phyloP scores from a whole-genome alignment of 805 yeast species.

The Metschnikowia colocasiae region DNA sequence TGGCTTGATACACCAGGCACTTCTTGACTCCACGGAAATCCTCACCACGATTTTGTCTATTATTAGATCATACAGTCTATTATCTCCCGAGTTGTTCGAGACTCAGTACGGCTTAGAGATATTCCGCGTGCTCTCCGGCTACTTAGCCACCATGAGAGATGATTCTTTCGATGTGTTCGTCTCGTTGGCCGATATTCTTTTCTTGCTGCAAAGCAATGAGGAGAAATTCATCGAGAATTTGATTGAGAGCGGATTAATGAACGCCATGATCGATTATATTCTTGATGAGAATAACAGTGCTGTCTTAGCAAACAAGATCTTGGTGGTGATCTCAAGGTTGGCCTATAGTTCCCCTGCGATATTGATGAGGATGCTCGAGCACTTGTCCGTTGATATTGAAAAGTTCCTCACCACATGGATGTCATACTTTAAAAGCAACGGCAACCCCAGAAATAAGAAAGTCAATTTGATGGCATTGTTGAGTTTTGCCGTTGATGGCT shows the following conservation, averaged over 20 bases:
- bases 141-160: conserved; percentile 62
- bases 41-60: conserved; percentile 61
- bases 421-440: conserved; percentile 47
- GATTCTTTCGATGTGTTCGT: conserved; percentile 59
- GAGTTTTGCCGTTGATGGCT: conserved; percentile 40
- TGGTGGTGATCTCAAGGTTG: conserved; percentile 36
- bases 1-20: conserved; percentile 52
- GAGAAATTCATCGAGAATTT: conserved; percentile 30
- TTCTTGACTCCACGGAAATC: conserved; percentile 71
- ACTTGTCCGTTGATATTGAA: conserved; percentile 23
- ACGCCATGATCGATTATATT: conserved; percentile 38
- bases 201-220: conserved; percentile 28
- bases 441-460: conserved; percentile 74
- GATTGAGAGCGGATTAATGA: conserved; percentile 44
- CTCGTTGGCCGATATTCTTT: conserved; percentile 50
- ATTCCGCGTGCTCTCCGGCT: conserved; percentile 49
- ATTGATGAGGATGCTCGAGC: conserved; percentile 32
- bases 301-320: conserved; percentile 35
- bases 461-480: conserved; percentile 60
- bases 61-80: conserved; percentile 57
- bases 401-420: conserved; percentile 36
- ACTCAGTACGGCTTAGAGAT: conserved; percentile 36
- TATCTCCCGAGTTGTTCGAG: conserved; percentile 41
- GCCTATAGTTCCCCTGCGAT: conserved; percentile 32
- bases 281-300: conserved; percentile 43